These are phyloP conservation scores for Lentinula guzmanii DNA, from an alignment of 768 basidiomycete genomes.

Conservation along the genomic window DNA sequence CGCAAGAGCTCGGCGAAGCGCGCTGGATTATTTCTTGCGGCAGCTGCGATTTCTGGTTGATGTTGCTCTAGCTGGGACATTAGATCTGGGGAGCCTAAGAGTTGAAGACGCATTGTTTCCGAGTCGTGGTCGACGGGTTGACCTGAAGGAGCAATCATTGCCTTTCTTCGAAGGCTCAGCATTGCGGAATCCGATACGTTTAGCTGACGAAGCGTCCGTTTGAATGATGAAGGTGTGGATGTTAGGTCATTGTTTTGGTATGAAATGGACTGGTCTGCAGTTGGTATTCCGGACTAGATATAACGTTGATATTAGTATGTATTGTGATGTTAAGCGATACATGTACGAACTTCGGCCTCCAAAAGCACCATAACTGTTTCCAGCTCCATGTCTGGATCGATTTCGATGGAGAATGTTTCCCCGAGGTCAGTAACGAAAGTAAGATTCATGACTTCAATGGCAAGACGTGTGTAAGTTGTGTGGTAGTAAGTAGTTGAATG, in stretches of 20 bases:
- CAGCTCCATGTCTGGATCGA: constrained; percentile 86
- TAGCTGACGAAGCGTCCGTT: constrained; percentile 61
- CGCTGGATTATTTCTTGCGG: constrained; percentile 59
- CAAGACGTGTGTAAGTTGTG: neutral
- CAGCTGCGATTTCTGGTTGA: constrained; percentile 77
- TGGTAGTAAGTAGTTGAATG: neutral
- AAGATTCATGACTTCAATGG: constrained; percentile 46
- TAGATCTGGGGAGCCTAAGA: constrained; percentile 77
- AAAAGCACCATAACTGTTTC: constrained; percentile 90
- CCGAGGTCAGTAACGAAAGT: constrained; percentile 70
- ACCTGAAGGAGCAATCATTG: constrained; percentile 16
- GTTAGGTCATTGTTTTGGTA: constrained; percentile 61
- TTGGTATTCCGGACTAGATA: constrained; percentile 66
- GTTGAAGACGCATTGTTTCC: constrained; percentile 86
- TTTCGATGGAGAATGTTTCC: constrained; percentile 64
- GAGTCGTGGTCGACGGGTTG: constrained; percentile 62
- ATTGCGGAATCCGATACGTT: constrained; percentile 59
- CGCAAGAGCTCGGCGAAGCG: constrained; percentile 73
- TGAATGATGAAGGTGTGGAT: constrained; percentile 30
- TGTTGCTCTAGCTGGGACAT: constrained; percentile 70
- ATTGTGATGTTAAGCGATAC: neutral
- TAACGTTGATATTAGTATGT: neutral
- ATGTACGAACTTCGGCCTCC: constrained; percentile 80
- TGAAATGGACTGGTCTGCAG: constrained; percentile 67
- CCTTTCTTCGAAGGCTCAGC: constrained; percentile 63